These are phyloP conservation scores for Mycena belliarum DNA, from an alignment of 768 basidiomycete species.

Conservation along the genomic window DNA sequence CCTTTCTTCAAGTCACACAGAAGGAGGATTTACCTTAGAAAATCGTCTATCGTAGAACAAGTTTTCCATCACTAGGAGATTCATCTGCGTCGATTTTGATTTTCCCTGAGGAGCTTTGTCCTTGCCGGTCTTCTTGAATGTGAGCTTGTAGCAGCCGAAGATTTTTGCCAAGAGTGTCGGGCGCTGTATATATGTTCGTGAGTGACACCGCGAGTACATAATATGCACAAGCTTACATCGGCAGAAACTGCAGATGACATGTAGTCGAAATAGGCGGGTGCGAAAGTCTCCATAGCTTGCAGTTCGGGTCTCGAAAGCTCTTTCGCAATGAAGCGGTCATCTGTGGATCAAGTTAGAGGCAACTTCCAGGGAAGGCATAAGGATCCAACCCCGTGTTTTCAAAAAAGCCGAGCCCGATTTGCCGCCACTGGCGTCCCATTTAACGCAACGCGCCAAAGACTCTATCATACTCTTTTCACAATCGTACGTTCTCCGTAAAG, in stretches of 20 bases:
- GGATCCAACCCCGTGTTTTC: conserved; percentile 84
- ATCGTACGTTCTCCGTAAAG: conserved; percentile 86
- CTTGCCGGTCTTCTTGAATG: conserved; percentile 79
- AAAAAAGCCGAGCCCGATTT: conserved; percentile 97
- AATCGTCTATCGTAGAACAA: conserved; percentile 92
- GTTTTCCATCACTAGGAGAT: conserved; percentile 97
- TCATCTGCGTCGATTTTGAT: conserved; percentile 88
- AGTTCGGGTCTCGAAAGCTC: conserved; percentile 89
- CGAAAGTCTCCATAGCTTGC: conserved; percentile 95
- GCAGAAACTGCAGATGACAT: conserved; percentile 92
- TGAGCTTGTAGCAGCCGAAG: conserved; percentile 94
- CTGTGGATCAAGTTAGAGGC: conserved; percentile 40
- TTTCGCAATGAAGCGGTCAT: conserved; percentile 98
- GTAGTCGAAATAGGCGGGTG: conserved; percentile 96
- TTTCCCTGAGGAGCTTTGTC: conserved; percentile 59
- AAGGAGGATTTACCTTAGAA: conserved; percentile 57
- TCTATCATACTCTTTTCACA: conserved; percentile 95
- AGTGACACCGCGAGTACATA: conserved; percentile 7
- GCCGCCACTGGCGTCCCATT: conserved; percentile 94
- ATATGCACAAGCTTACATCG: conserved; percentile 52
- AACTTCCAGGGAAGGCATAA: neutral
- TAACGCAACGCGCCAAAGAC: conserved; percentile 89
- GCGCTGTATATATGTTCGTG: conserved; percentile 52
- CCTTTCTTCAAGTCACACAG: conserved; percentile 36
- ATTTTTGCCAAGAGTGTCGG: conserved; percentile 95